Conservation (phyloP, 352 stramenopile genomes). For the Pythium sukuiense region DNA sequence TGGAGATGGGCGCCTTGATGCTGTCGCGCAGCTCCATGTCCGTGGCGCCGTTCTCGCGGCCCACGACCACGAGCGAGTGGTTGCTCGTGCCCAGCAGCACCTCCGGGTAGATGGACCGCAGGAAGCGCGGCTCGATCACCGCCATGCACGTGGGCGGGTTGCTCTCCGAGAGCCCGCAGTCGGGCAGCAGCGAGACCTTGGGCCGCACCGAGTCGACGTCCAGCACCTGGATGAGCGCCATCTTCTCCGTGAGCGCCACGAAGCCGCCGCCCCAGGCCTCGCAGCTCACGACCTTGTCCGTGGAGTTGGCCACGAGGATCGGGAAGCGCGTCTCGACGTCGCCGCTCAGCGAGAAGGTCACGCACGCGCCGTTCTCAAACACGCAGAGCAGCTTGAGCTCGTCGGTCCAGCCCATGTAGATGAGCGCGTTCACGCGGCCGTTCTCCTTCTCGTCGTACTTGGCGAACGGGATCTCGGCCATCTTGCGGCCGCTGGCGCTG, state of each 20-base stretch:
- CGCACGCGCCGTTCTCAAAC: conserved; percentile 70
- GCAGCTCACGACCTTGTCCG: conserved; percentile 78
- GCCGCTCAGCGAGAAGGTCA: conserved; percentile 70
- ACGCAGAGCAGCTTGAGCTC: conserved; percentile 80
- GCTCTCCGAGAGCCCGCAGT: conserved; percentile 65
- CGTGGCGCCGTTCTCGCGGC: conserved; percentile 58
- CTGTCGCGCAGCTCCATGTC: conserved; percentile 87
- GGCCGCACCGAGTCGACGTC: conserved; percentile 79
- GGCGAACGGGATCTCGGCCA: conserved; percentile 63
- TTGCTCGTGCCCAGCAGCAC: conserved; percentile 93
- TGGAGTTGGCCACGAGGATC: conserved; percentile 58
- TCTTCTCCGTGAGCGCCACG: conserved; percentile 80
- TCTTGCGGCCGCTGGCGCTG: conserved; percentile 65
- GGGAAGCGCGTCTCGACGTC: conserved; percentile 74
- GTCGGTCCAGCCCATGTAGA: conserved; percentile 81
- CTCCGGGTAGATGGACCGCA: conserved; percentile 90
- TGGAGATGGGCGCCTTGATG: conserved; percentile 88
- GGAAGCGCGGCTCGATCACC: conserved; percentile 90
- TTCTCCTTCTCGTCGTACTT: conserved; percentile 67
- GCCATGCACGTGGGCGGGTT: conserved; percentile 90
- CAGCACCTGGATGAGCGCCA: conserved; percentile 77
- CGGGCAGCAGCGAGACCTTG: conserved; percentile 70
- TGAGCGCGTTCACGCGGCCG: conserved; percentile 46
- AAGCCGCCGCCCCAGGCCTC: conserved; percentile 75
- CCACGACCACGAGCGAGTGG: conserved; percentile 87